These are phyloP conservation scores for Fusarium sacchari DNA, from an alignment of 2,329 filamentous ascomycete genomes.

Conservation along the genomic window DNA sequence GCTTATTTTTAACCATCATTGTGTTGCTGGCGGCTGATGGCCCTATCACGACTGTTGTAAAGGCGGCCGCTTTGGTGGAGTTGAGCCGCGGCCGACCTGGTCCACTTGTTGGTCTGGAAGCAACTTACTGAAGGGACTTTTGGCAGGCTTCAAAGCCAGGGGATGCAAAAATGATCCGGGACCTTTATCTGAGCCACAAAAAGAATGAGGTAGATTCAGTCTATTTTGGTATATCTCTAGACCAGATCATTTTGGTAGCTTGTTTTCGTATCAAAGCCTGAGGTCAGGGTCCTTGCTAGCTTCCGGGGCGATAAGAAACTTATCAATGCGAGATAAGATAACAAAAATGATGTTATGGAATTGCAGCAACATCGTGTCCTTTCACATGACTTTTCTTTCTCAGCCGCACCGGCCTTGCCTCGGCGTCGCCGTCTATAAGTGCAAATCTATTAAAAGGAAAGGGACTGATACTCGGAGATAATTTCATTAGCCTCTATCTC, in stretches of 20 bases:
- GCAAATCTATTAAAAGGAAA: rapidly evolving
- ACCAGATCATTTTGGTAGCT: rapidly evolving
- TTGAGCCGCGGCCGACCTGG: neutral
- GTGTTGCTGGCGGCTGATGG: neutral
- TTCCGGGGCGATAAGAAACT: too few relatives aligned
- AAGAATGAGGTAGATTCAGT: rapidly evolving
- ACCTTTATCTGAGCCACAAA: rapidly evolving
- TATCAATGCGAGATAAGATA: neutral
- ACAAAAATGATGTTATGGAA: too few relatives aligned
- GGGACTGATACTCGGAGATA: neutral
- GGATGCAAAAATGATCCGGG: neutral
- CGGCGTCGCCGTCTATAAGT: rapidly evolving
- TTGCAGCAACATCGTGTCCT: neutral
- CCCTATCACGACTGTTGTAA: neutral
- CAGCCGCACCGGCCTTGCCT: neutral
- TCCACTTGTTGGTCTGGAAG: neutral
- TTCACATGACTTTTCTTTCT: neutral
- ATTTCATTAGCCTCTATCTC: neutral
- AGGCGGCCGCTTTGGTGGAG: neutral
- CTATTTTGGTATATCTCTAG: rapidly evolving
- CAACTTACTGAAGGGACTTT: neutral
- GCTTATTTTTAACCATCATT: neutral
- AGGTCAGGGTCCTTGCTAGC: neutral
- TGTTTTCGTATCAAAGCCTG: rapidly evolving
- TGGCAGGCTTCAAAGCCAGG: neutral